Base-by-base conservation (phyloP, 495 filamentous ascomycete species). In the Lasiosphaeris hirsuta region DNA sequence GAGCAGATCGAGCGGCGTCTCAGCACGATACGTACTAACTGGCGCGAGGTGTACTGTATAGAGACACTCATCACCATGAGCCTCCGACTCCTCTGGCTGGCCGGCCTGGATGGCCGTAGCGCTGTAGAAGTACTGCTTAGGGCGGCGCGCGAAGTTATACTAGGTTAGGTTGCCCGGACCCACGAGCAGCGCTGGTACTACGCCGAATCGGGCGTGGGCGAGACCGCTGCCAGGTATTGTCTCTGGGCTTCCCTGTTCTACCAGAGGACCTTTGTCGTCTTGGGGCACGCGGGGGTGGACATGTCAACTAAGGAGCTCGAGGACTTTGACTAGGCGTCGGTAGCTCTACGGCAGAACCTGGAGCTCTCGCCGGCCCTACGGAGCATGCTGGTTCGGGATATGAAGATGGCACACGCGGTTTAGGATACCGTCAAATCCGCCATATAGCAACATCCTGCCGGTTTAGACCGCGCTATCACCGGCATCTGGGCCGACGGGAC, bases 241-340 rank as follows among this genome's bases (percentile, higher is more conserved):
- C 15, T 51, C 48, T 57, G 34, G 44, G 54, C 54, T 37, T 36
- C 54, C 1, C 36, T 57, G n/a, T 35, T 57, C 35, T 50, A 34
- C 45, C 54, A 45, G 34, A 36, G 54, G 45, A 57, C 54, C 5
- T 51, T 57, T 51, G 14, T 46, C 34, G 36, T 39, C 34, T 38
- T 39, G 10, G 42, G 8, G 9, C n/a, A 51, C 48, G 35, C 15
- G 13, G 30, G 35, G 33, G 8, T 18, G 7, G 48, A 15, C 34
- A 38, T 39, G 15, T 39, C 34, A 15, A 34, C 48, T 34, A 34
- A 51, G 14, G 48, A 46, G 43, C 43, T 46, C 13, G 43, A 14
- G 11, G 13, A 10, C 43, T 46, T 10, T 14, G 43, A 6, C 11
- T 3, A 19, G 17, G 43, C 43, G 13, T 46, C 43, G 43, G 43